phyloP scores from a whole-genome alignment of 352 stramenopile genomes.

The Phytophthora meadii region DNA sequence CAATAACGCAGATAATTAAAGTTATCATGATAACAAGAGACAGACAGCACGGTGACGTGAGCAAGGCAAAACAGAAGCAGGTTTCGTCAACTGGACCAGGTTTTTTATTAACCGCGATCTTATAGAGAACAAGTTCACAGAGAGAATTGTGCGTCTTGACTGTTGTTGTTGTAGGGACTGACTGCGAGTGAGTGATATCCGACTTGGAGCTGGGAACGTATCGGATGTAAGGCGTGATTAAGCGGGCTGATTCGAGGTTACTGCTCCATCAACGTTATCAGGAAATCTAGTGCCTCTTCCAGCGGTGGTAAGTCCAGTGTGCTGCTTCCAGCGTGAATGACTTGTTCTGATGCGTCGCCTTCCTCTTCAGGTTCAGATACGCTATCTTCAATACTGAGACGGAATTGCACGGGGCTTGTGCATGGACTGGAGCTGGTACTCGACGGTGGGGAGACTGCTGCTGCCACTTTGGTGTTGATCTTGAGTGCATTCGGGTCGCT shows the following conservation, averaged over 20 bases:
- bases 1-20: constrained; percentile 13
- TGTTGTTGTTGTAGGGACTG: constrained; percentile 2
- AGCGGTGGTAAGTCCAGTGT: constrained; percentile 41
- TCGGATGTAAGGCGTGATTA: background rate
- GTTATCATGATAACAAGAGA: constrained; percentile 9
- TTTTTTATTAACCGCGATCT: constrained; percentile 26
- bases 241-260: constrained; percentile 9
- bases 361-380: constrained; percentile 20
- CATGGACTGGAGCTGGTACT: constrained; percentile 34
- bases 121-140: constrained; percentile 27
- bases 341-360: constrained; percentile 14
- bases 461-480: constrained; percentile 12
- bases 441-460: constrained; percentile 29
- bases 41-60: constrained; percentile 8
- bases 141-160: background rate
- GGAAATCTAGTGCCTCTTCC: constrained; percentile 65
- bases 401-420: constrained; percentile 30
- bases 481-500: constrained; percentile 23
- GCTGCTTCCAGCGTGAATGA: background rate
- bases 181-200: constrained; percentile 6
- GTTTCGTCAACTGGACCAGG: background rate
- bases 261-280: constrained; percentile 54
- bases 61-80: constrained; percentile 1
- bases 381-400: constrained; percentile 18
- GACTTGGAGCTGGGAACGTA: constrained; percentile 2